These are phyloP conservation scores for Sorghum bicolor DNA, from an alignment of 176 grass and related monocot genomes.

Conservation along the genomic window DNA sequence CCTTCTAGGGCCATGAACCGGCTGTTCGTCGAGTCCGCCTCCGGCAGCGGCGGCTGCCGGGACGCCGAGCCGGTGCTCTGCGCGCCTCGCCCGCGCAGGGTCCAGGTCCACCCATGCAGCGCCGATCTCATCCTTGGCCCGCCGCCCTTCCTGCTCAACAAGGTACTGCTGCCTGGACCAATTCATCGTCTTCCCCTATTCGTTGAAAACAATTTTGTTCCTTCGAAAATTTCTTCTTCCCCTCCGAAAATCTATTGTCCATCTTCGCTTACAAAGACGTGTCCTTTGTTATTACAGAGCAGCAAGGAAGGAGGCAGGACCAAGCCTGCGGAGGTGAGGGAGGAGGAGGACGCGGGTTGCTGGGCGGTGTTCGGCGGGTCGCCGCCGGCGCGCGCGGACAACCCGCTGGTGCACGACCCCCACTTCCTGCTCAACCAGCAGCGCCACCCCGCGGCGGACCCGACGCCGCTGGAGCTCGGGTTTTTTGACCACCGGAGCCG, in stretches of 20 bases:
- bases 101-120: slow-evolving; percentile 36
- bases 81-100: slow-evolving; percentile 41
- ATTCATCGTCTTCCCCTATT: background rate
- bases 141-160: slow-evolving; percentile 26
- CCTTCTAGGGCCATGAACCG: slow-evolving; percentile 30
- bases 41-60: slow-evolving; percentile 16
- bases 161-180: slow-evolving; percentile 2
- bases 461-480: slow-evolving; percentile 7
- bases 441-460: slow-evolving; percentile 2
- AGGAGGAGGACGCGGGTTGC: background rate
- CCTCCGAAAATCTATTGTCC: background rate
- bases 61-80: slow-evolving; percentile 45
- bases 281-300: background rate
- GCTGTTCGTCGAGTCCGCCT: slow-evolving; percentile 30
- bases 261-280: background rate
- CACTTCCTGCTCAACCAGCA: slow-evolving; percentile 65
- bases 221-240: too few species aligned
- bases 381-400: slow-evolving; percentile 65
- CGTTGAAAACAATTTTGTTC: too few species aligned
- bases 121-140: slow-evolving; percentile 55
- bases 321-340: background rate
- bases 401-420: slow-evolving; percentile 67
- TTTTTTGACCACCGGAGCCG: slow-evolving; percentile 45
- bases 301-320: slow-evolving; percentile 12
- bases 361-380: slow-evolving; percentile 56